Evolutionary conservation across 202 grass and related monocot genomes (phyloP).

Genomic region (Brachypodium distachyon): DNA sequence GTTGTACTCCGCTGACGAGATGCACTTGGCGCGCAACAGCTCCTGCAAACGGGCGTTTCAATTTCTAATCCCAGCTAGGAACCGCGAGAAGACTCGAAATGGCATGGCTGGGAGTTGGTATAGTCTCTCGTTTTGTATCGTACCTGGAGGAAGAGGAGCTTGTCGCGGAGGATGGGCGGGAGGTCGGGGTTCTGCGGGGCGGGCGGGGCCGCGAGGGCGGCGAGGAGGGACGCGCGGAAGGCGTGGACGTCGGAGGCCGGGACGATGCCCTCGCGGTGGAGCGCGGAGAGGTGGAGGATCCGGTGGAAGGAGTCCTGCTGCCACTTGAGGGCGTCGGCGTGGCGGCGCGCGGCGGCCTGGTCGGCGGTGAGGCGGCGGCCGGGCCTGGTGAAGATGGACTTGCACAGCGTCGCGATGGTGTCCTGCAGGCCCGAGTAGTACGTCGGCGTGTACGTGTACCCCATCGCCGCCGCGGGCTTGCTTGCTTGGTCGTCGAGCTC

Average conservation of each 20-base stretch:
- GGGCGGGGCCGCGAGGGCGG: conserved; percentile 40
- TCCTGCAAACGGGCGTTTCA: conserved; percentile 33
- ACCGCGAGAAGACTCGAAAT: not conserved
- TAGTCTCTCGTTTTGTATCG: too few species aligned
- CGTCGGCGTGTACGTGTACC: conserved; percentile 68
- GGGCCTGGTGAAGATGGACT: conserved; percentile 65
- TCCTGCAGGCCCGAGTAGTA: conserved; percentile 96
- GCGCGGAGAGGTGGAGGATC: conserved; percentile 74
- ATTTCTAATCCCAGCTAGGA: not conserved
- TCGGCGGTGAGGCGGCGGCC: conserved; percentile 60
- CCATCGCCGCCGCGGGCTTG: conserved; percentile 32
- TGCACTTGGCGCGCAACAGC: conserved; percentile 74
- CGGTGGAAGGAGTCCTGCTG: conserved; percentile 96
- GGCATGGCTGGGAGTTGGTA: not conserved
- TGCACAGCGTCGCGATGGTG: conserved; percentile 89
- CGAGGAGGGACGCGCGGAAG: conserved; percentile 61
- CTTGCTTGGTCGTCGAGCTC: not conserved
- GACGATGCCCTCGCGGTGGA: conserved; percentile 87
- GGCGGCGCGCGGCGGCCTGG: conserved; percentile 51
- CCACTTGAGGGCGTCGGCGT: conserved; percentile 80
- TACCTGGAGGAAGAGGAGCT: conserved; percentile 90
- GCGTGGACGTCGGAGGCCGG: conserved; percentile 57
- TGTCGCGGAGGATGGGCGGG: conserved; percentile 60
- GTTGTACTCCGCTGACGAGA: conserved; percentile 78
- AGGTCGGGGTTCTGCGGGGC: conserved; percentile 41